Conservation (phyloP, 192 early-diverging fungal species). For the Coemansia sp. region DNA sequence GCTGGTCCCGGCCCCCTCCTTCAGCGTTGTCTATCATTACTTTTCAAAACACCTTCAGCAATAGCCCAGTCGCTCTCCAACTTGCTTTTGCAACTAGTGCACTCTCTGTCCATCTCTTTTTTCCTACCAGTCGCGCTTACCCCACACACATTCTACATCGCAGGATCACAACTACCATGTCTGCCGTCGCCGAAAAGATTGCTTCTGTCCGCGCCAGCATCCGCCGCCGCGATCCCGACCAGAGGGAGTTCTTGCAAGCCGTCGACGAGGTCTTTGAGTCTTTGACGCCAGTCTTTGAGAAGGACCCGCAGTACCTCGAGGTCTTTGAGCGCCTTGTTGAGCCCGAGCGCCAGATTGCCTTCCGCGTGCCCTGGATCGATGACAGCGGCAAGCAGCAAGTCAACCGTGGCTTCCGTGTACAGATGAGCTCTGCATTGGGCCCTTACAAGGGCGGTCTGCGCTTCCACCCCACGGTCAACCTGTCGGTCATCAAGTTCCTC, state of each 20-base stretch:
- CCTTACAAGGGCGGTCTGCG: constrained; percentile 60
- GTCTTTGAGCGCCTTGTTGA: constrained; percentile 53
- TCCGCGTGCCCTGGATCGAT: constrained; percentile 58
- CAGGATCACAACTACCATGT: constrained; percentile 15
- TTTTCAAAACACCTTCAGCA: background rate
- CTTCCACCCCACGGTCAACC: constrained; percentile 59
- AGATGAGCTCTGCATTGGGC: constrained; percentile 59
- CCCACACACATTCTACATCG: background rate
- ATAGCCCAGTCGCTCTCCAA: background rate
- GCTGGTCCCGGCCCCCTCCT: background rate
- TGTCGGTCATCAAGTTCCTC: constrained; percentile 58
- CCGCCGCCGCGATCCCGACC: constrained; percentile 44
- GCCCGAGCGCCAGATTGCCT: constrained; percentile 56
- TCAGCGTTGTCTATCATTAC: background rate
- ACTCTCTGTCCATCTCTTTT: background rate
- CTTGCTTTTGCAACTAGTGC: background rate
- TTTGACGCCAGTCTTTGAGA: constrained; percentile 52
- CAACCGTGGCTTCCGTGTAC: constrained; percentile 59
- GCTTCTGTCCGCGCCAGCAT: constrained; percentile 32
- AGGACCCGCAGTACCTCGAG: constrained; percentile 50
- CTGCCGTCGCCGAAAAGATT: constrained; percentile 40
- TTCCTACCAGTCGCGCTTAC: background rate
- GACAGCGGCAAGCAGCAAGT: constrained; percentile 53
- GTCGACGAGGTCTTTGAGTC: constrained; percentile 55
- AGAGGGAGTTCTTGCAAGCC: constrained; percentile 55